Conservation (phyloP, 2,329 filamentous ascomycete genomes). For the Cercospora citrullina region DNA sequence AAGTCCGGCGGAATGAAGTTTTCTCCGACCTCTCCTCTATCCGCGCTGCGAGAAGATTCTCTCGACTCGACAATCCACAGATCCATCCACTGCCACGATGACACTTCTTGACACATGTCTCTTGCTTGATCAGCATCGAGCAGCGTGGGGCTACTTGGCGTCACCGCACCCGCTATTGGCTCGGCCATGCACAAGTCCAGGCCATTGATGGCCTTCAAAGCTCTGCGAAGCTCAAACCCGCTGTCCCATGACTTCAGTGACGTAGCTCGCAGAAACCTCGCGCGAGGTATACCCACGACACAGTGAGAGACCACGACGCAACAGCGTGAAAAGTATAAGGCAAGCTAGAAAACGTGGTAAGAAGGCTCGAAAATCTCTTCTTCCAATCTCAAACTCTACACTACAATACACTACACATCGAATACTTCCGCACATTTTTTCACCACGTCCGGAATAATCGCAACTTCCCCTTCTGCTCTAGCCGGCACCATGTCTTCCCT, state of each 20-base stretch:
- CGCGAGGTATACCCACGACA: not conserved
- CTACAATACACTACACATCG: too few species aligned
- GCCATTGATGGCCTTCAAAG: not conserved
- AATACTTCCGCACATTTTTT: too few species aligned
- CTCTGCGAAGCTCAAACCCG: not conserved
- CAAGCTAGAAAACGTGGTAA: not conserved
- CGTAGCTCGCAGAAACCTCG: conserved; percentile 13
- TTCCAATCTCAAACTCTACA: not conserved
- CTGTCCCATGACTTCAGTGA: conserved; percentile 7
- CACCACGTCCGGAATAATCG: conserved; percentile 2
- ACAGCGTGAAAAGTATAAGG: not conserved
- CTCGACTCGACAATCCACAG: not conserved
- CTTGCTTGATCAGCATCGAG: not conserved
- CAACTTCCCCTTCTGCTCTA: conserved; percentile 1
- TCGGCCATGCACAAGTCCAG: not conserved
- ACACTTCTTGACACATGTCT: not conserved
- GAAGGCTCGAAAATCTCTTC: not conserved
- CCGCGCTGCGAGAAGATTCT: not conserved
- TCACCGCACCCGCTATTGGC: not conserved
- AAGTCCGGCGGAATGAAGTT: not conserved
- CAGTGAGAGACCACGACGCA: not conserved
- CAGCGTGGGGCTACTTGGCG: not conserved
- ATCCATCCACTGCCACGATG: not conserved
- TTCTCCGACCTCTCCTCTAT: not conserved
- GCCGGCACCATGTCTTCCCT: conserved; percentile 11